Percentiles rank a stretch among this genome's conserved stretches.
phyloP scores from a whole-genome alignment of 345 rosid genomes.

The Kandelia obovata region DNA sequence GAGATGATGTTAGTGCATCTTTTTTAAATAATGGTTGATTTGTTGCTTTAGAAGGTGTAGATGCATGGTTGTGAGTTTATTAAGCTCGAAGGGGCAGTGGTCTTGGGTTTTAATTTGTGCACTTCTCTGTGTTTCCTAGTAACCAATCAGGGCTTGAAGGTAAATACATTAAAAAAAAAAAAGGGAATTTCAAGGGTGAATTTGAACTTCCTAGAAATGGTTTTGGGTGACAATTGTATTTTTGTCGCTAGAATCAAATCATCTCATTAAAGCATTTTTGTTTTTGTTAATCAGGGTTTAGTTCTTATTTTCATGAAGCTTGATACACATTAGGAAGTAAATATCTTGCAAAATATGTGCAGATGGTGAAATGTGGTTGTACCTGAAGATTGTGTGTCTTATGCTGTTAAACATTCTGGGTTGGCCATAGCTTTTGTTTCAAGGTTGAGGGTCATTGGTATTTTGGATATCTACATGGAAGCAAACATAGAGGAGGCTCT shows the following conservation, averaged over 20 bases:
- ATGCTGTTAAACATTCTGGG: constrained; percentile 23
- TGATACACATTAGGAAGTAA: constrained; percentile 7
- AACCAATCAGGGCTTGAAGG: constrained; percentile 6
- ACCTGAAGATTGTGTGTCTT: constrained; percentile 24
- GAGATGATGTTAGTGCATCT: constrained; percentile 17
- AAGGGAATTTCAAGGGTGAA: neutral
- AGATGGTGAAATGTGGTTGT: constrained; percentile 43
- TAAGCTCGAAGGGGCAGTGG: constrained; percentile 7
- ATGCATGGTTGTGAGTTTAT: neutral
- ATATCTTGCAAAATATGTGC: constrained; percentile 30
- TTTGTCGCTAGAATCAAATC: constrained; percentile 10
- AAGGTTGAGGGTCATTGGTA: constrained; percentile 23
- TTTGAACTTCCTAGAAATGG: constrained; percentile 10
- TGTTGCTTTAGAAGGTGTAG: neutral
- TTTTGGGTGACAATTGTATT: constrained; percentile 1
- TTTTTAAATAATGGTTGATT: neutral
- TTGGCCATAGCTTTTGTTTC: constrained; percentile 35
- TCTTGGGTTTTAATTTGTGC: constrained; percentile 15
- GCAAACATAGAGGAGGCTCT: constrained; percentile 72
- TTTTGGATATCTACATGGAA: constrained; percentile 54
- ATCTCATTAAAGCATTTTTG: constrained; percentile 18
- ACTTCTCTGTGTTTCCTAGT: constrained; percentile 5
- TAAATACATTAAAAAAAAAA: neutral
- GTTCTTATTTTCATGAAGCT: constrained; percentile 7
- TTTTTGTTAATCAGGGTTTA: constrained; percentile 19